Conservation (phyloP, 164 flowering plant genomes). For the Platanus orientalis region DNA sequence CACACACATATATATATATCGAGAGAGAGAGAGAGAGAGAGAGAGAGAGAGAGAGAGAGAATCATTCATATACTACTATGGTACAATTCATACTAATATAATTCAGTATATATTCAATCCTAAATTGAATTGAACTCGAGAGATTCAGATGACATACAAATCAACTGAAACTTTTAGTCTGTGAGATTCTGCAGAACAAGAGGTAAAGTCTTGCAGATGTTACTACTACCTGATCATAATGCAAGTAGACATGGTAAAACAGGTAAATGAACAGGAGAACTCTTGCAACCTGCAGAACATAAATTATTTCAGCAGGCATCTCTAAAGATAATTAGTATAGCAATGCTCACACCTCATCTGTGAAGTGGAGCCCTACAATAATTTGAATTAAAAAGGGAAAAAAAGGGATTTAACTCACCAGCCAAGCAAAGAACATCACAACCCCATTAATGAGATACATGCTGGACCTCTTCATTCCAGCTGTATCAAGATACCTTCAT, state of each 20-base stretch:
- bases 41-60: too few species aligned
- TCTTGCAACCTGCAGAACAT: constrained; percentile 75
- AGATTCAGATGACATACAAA: neutral
- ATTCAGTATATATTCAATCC: too few species aligned
- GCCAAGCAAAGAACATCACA: constrained; percentile 77
- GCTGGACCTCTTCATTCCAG: constrained; percentile 83
- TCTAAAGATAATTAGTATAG: neutral
- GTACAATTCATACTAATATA: too few species aligned
- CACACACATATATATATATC: too few species aligned
- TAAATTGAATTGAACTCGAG: too few species aligned
- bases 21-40: too few species aligned
- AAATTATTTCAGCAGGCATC: neutral
- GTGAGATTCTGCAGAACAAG: too few species aligned
- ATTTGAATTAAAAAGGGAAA: neutral
- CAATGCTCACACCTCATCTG: neutral
- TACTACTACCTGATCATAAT: constrained; percentile 64
- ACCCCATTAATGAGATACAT: constrained; percentile 85
- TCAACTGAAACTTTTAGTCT: neutral
- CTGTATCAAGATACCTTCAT: constrained; percentile 80
- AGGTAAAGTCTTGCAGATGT: neutral
- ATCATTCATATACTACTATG: too few species aligned
- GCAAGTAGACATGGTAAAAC: constrained; percentile 78
- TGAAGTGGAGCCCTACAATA: neutral
- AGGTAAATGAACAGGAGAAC: constrained; percentile 72
- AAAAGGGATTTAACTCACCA: constrained; percentile 50